phyloP scores from a whole-genome alignment of 768 basidiomycete species.

The Xerocomellus amylosporus region DNA sequence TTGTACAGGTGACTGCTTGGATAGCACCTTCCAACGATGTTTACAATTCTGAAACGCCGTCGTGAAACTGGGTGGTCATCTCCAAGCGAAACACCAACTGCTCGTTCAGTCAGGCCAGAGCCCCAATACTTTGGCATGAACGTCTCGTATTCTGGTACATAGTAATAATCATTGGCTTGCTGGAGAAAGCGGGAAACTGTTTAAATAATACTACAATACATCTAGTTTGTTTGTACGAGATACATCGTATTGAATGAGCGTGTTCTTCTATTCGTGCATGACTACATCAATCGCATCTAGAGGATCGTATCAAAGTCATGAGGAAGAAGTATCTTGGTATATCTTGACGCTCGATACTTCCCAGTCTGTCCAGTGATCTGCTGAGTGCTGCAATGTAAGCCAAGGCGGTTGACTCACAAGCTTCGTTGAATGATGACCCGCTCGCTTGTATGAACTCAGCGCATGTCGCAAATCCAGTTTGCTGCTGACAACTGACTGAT shows the following conservation, averaged over 20 bases:
- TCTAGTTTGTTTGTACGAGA: conserved; percentile 22
- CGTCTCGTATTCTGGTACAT: too few species aligned
- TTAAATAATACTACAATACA: conserved; percentile 20
- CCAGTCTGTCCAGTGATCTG: conserved; percentile 55
- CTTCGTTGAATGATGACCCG: conserved; percentile 68
- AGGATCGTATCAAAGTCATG: conserved; percentile 5
- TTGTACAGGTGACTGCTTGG: conserved; percentile 23
- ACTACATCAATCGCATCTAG: conserved; percentile 2
- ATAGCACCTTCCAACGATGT: conserved; percentile 14
- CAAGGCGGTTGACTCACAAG: conserved; percentile 56
- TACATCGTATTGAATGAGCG: conserved; percentile 11
- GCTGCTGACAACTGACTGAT: conserved; percentile 77
- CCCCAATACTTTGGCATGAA: too few species aligned
- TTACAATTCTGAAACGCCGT: neutral
- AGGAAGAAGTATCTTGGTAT: conserved; percentile 48
- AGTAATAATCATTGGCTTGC: neutral
- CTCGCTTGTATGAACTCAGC: conserved; percentile 70
- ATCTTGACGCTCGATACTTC: conserved; percentile 74
- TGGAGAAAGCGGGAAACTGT: neutral
- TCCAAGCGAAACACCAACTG: neutral
- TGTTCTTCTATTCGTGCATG: conserved; percentile 13
- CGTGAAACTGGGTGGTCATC: neutral
- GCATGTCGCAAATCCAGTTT: conserved; percentile 81
- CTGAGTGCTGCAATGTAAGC: conserved; percentile 4
- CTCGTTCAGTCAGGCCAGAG: too few species aligned